These are phyloP conservation scores for Phaeosphaeria sp. DNA, from an alignment of 2,329 filamentous ascomycete species.

Conservation along the genomic window DNA sequence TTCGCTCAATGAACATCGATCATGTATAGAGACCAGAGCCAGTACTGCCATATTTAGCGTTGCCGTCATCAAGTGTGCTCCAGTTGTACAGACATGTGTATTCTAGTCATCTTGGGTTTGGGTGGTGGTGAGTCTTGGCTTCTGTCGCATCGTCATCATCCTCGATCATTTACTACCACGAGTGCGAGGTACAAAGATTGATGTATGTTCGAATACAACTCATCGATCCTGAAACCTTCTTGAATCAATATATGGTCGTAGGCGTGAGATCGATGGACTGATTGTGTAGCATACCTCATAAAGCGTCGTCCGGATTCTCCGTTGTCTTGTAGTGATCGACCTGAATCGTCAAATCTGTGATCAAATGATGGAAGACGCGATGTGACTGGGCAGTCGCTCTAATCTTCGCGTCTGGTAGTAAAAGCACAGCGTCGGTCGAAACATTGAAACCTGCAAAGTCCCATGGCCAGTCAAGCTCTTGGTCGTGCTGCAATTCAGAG, in stretches of 20 bases:
- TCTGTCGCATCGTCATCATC: neutral
- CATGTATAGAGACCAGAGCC: neutral
- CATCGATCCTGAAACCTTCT: too few relatives aligned
- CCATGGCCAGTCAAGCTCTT: neutral
- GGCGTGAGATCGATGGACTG: too few relatives aligned
- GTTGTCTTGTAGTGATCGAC: neutral
- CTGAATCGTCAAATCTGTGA: neutral
- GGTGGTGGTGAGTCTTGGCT: neutral
- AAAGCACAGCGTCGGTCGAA: neutral
- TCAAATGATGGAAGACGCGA: neutral
- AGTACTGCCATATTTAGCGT: neutral
- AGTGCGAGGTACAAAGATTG: too few relatives aligned
- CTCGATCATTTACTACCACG: neutral
- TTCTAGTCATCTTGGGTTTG: neutral
- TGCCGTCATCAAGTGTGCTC: neutral
- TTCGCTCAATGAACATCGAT: too few relatives aligned
- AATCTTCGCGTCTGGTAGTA: neutral
- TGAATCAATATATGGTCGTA: too few relatives aligned
- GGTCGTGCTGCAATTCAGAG: neutral
- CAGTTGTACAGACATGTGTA: neutral
- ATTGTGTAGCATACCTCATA: too few relatives aligned
- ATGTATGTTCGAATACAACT: too few relatives aligned
- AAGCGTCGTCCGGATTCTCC: neutral
- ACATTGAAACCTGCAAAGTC: neutral
- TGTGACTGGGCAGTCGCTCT: neutral